phyloP scores from a whole-genome alignment of 73 alveolate genomes.

The Durusdinium trenchii region DNA sequence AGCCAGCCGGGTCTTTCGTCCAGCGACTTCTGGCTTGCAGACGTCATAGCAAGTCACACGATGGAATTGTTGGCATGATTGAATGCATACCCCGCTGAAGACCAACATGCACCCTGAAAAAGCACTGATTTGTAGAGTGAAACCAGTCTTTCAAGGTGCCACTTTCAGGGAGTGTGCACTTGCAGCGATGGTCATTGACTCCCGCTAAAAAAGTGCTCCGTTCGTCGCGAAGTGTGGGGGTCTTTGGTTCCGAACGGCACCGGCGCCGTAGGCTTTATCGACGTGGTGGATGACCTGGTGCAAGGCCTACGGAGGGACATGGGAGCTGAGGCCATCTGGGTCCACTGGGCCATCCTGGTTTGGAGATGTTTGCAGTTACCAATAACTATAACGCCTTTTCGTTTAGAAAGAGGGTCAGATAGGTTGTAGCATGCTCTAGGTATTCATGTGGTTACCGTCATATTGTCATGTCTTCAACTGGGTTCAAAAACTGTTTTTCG shows the following conservation, averaged over 20 bases:
- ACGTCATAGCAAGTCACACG: background rate
- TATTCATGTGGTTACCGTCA: background rate
- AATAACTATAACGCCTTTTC: background rate
- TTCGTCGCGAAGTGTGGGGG: background rate
- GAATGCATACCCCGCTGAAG: background rate
- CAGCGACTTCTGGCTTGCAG: background rate
- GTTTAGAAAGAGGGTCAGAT: no score
- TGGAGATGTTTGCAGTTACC: background rate
- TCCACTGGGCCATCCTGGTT: background rate
- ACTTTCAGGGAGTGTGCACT: background rate
- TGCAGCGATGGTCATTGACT: background rate
- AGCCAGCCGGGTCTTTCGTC: background rate
- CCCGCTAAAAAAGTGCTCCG: no score
- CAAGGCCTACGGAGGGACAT: background rate
- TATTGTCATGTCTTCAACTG: background rate
- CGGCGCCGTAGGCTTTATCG: conserved; percentile 43
- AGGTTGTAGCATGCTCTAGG: background rate
- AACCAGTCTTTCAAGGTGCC: background rate
- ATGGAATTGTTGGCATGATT: background rate
- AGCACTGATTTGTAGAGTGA: background rate
- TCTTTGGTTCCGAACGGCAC: background rate
- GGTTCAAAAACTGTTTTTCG: background rate
- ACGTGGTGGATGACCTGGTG: conserved; percentile 73
- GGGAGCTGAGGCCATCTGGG: background rate
- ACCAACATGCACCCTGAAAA: background rate